Percentiles rank a stretch among this genome's conserved stretches.
Conservation (phyloP, 2,329 filamentous ascomycete genomes). For the Fusarium lateritium region DNA sequence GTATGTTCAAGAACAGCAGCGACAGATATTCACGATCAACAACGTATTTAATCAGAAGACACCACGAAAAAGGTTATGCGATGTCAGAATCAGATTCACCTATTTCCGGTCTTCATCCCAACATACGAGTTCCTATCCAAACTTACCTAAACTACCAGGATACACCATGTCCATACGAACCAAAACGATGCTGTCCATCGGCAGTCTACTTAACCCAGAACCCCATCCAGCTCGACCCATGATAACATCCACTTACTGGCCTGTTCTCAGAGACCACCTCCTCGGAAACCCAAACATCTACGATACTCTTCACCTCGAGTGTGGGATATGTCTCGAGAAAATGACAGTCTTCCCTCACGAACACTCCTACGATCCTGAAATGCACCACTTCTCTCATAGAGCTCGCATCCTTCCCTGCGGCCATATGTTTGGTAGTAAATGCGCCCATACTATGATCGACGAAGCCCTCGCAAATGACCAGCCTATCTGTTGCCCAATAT, state of each 20-base stretch:
- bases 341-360: constrained; percentile 32
- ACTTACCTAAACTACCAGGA: neutral
- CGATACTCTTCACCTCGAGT: constrained; percentile 14
- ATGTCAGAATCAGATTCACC: too few species aligned
- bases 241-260: constrained; percentile 14
- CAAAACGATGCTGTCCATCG: constrained; percentile 6
- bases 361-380: neutral
- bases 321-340: constrained; percentile 22
- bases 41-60: neutral
- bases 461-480: neutral
- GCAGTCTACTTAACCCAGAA: constrained; percentile 11
- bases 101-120: neutral
- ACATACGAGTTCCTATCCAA: neutral
- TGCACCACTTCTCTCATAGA: constrained; percentile 3
- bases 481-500: constrained; percentile 11
- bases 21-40: neutral
- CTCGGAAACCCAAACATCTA: constrained; percentile 7
- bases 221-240: neutral
- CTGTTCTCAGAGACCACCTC: constrained; percentile 24
- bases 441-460: neutral
- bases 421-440: constrained; percentile 40
- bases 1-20: neutral
- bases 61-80: neutral
- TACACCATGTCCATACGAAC: neutral
- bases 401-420: constrained; percentile 36